Evolutionary conservation across 2,329 filamentous ascomycete species (phyloP), one percentile per base, ranked within the genome.

Genomic region (Blastomyces parvus): DNA sequence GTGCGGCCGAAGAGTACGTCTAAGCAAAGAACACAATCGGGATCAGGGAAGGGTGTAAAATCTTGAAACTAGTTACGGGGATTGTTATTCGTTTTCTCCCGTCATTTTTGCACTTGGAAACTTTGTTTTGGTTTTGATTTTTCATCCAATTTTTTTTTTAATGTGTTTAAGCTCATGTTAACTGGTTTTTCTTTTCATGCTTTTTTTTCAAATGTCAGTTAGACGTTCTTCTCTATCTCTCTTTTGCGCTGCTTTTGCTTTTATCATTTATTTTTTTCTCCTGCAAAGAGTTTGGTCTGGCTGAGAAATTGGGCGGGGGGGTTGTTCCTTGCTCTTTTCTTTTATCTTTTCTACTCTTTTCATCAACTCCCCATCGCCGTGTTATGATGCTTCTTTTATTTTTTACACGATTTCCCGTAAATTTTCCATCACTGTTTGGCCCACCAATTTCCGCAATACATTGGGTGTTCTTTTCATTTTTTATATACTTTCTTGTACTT

Each of bases 1-100:
- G 63, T 59, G 59, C 56, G 66, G n/a, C 58, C 66, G 38, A 67
- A 65, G 27, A 67, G 66, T 52, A 62, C 65, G 42, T 66, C 65
- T 2, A 67, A 64, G 44, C 63, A 63, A 62, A 63, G 57, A 9
- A 38, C 38, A 13, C 44, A 42, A 57, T 61, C 64, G 17, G 64
- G 63, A 38, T 63, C 60, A 11, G 56, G 30, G 25, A 59, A 48
- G 14, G 56, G 22, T 42, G 22, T 44, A 7, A 58, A 58, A 22
- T 38, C 56, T 27, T 58, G 38, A 58, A 58, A 2, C 22, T 5
- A 2, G 17, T 25, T 22, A 57, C 9, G 6, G 27, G 52, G 13
- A n/a, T n/a, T n/a, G 5, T n/a, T 27, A 14, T 27, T 25, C 30
- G 3, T 11, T 33, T 33, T 55, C 25, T 33, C 36, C 25, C 33